Base-by-base conservation (phyloP, 2,329 filamentous ascomycete genomes). In the Hirsutella rhossiliensis region DNA sequence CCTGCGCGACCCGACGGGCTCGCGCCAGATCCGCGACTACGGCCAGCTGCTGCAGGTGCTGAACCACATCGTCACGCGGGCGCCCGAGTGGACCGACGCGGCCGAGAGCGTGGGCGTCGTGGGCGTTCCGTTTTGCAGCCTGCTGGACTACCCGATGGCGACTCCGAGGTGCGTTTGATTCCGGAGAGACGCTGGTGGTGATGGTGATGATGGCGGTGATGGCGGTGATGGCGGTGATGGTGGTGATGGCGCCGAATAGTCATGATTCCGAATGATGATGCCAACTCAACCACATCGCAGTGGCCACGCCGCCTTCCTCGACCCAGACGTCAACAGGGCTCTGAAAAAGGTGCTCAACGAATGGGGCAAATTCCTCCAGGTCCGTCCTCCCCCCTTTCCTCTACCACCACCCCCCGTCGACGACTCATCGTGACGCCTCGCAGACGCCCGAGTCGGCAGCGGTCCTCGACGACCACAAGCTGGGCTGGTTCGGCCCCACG, bases 1-100 rank as follows among this genome's bases (percentile, higher is more conserved):
- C 60, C 56, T 60, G 46, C 66, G 64, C 7, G 80, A 84, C 47
- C 79, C 80, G 0, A 76, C 73, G 1, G 80, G 80, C 2, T 66
- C 70, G 43, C 69, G 65, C 30, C 78, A 83, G 60, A 75, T 87
- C 45, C 72, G 76, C 9, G 72, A 83, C 61, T 84, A 82, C 52
- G 45, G 71, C 6, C 78, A 85, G 51, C 79, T 87, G 75, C 67
- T 87, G 18, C 63, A 67, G 19, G 68, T 84, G 9, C 65, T 87
- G 42, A 84, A 85, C 55, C 73, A 82, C 49, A 64, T 74, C 45
- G 66, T 76, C 40, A 63, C 62, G 18, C 59, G 61, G 13, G 72
- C 72, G 4, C 73, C 73, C 1, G 66, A 71, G 50, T 75, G 71
- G 72, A 73, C 67, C 0, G 67, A 74, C 45, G 67, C 68, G 4